Percentiles rank a stretch among this genome's conserved stretches.
phyloP scores from a whole-genome alignment of 805 yeast species.

The Kurtzmaniella fragi region DNA sequence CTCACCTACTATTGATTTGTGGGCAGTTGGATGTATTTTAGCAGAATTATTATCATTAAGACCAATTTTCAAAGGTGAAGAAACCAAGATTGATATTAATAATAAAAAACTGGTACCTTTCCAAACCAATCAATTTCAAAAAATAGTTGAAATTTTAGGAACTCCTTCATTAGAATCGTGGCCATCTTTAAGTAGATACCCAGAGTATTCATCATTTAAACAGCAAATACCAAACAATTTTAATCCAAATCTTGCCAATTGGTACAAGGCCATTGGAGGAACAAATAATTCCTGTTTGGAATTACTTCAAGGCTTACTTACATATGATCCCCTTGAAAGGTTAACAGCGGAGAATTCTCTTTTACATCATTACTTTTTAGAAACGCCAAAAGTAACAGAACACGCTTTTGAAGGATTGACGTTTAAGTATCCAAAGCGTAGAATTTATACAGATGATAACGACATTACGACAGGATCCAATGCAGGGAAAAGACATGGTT shows the following conservation, averaged over 20 bases:
- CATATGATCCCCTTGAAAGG: conserved; percentile 78
- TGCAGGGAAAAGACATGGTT: conserved; percentile 24
- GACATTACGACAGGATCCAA: conserved; percentile 50
- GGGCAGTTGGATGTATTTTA: conserved; percentile 95
- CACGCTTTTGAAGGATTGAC: conserved; percentile 78
- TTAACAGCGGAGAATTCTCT: conserved; percentile 75
- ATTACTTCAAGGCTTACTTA: conserved; percentile 58
- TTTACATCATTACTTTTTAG: conserved; percentile 73
- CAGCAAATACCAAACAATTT: conserved; percentile 54
- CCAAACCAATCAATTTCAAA: conserved; percentile 87
- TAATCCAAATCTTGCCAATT: conserved; percentile 67
- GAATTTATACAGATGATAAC: conserved; percentile 82
- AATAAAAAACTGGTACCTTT: conserved; percentile 90
- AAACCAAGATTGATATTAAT: conserved; percentile 78
- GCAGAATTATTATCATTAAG: conserved; percentile 86
- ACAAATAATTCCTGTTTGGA: conserved; percentile 63
- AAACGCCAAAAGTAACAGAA: conserved; percentile 58
- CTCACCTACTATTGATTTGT: conserved; percentile 85
- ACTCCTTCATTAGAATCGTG: conserved; percentile 76
- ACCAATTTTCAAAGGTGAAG: conserved; percentile 97
- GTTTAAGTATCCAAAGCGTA: conserved; percentile 75
- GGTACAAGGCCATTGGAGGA: conserved; percentile 86
- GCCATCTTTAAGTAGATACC: conserved; percentile 76
- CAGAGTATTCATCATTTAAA: conserved; percentile 58
- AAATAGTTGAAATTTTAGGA: conserved; percentile 89